These are phyloP conservation scores for Chaetomium tenue DNA, from an alignment of 495 filamentous ascomycete species.

Conservation along the genomic window DNA sequence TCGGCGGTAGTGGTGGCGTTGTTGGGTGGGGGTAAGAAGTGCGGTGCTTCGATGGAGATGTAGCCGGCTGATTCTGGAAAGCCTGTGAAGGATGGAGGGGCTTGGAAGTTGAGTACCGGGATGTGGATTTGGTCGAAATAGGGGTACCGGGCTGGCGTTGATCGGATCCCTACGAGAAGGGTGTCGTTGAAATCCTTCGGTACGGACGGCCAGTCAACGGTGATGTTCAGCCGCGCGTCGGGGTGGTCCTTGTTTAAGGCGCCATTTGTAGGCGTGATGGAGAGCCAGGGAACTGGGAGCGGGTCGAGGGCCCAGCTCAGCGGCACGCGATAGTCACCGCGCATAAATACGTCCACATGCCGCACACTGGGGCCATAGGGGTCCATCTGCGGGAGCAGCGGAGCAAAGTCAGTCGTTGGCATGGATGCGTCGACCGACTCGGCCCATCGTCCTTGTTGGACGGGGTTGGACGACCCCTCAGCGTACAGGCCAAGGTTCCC, in stretches of 20 bases:
- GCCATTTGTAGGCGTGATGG: conserved; percentile 47
- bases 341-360: conserved; percentile 55
- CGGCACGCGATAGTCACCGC: conserved; percentile 46
- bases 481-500: conserved; percentile 60
- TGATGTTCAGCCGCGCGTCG: conserved; percentile 52
- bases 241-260: conserved; percentile 40
- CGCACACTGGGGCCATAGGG: conserved; percentile 52
- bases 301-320: conserved; percentile 49
- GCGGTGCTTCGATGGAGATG: conserved; percentile 57
- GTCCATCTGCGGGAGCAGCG: conserved; percentile 51
- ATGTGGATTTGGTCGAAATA: conserved; percentile 51
- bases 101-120: conserved; percentile 49
- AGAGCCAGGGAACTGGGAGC: conserved; percentile 48
- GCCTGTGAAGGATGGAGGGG: conserved; percentile 50
- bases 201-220: conserved; percentile 54
- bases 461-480: conserved; percentile 52
- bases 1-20: neutral
- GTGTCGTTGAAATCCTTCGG: conserved; percentile 41
- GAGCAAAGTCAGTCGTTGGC: conserved; percentile 44
- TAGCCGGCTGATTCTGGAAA: conserved; percentile 56
- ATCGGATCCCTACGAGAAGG: conserved; percentile 46
- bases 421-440: conserved; percentile 37
- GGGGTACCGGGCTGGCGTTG: conserved; percentile 46
- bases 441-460: conserved; percentile 55
- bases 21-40: conserved; percentile 28